Base-by-base conservation (phyloP, 306 rosid species). In the Quercus aquifolioides region DNA sequence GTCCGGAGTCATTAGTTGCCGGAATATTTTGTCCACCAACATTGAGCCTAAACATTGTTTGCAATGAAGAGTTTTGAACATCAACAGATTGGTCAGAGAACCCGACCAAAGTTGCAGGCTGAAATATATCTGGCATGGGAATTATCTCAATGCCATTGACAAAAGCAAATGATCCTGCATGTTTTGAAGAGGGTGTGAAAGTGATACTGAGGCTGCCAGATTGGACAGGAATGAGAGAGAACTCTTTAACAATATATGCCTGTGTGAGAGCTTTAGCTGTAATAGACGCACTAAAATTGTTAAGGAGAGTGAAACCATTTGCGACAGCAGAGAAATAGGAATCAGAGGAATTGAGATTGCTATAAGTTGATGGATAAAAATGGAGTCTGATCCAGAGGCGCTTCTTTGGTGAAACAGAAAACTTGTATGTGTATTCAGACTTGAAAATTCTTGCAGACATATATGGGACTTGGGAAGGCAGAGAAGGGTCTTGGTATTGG, bases 41-140 rank as follows among this genome's bases (percentile, higher is more conserved):
- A 33, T 88, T 88, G 57, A 88, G 79, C 69, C 91, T 76, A 69
- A 71, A 80, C 87, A 85, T 88, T 1, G 91, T 88, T 54, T 88
- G 85, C 68, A 85, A 46, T 2, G 84, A 69, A 23, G 62, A 75
- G 51, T 3, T 78, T 4, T 69, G 81, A 23, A 76, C 76, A 2
- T 83, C 87, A 25, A 80, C 1, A 4, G 65, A 46, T 13, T 73
- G 77, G n/a, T n/a, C 82, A 5, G 55, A 14, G 21, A 71, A 78
- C 4, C 83, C 86, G 1, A 85, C 81, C 68, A 82, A 0, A 4
- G 20, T 30, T 4, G 79, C 75, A 0, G 81, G 68, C 41, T 74
- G 25, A 68, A 88, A 85, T n/a, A 85, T 72, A 6, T 88, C 86
- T 5, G 86, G 87, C 84, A 85, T 78, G 2, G 86, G 64, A n/a